A percentile compares a stretch with the other conserved stretches of the same genome.
Conservation (phyloP, 345 rosid species). For the Noccaea caerulescens region DNA sequence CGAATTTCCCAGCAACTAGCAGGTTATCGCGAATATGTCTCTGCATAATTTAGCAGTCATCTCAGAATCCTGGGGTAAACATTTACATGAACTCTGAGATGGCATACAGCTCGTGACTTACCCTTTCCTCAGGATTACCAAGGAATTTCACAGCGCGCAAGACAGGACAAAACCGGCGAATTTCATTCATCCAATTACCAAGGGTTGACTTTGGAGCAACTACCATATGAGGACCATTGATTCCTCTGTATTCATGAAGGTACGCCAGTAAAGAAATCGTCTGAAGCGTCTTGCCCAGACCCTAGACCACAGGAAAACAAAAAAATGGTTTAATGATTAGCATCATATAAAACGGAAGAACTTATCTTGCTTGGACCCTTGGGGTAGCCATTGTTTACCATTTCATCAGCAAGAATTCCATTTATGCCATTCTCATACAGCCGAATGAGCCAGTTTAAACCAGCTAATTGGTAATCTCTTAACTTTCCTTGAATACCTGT, state of each 20-base stretch:
- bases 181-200: constrained; percentile 99
- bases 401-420: constrained; percentile 96
- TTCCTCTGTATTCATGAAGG: constrained; percentile 94
- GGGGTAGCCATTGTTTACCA: constrained; percentile 53
- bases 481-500: constrained; percentile 94
- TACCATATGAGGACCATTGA: constrained; percentile 98
- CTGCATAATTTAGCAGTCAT: constrained; percentile 48
- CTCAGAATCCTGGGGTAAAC: constrained; percentile 14
- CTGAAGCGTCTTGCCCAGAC: constrained; percentile 98
- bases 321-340: constrained; percentile 1
- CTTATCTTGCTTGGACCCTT: not conserved
- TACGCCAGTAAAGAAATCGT: constrained; percentile 93
- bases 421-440: constrained; percentile 97
- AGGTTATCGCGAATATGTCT: constrained; percentile 88
- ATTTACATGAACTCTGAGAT: constrained; percentile 10
- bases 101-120: constrained; percentile 43
- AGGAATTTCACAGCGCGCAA: constrained; percentile 94
- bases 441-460: constrained; percentile 93
- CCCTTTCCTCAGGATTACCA: constrained; percentile 99
- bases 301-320: constrained; percentile 51
- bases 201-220: constrained; percentile 99
- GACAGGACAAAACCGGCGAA: constrained; percentile 91
- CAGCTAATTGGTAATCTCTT: constrained; percentile 99
- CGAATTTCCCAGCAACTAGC: constrained; percentile 96
- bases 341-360: constrained; percentile 1